These are phyloP conservation scores for Trichoderma pleuroti DNA, from an alignment of 2,329 filamentous ascomycete genomes.

Conservation along the genomic window DNA sequence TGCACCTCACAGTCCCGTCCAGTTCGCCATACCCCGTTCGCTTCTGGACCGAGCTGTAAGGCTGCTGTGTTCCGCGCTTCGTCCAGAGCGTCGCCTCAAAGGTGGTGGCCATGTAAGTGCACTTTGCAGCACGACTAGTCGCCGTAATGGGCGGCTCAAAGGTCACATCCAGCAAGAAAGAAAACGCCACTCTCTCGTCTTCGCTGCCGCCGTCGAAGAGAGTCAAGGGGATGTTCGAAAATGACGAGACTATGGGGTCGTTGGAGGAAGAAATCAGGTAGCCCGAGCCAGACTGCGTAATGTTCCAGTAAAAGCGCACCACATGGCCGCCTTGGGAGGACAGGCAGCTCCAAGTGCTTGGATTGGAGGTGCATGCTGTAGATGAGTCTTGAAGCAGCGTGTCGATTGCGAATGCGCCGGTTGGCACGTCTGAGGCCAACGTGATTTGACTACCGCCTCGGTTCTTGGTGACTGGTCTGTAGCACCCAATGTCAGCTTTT, in stretches of 20 bases:
- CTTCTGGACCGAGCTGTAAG: not conserved
- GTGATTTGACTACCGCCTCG: not conserved
- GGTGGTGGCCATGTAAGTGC: slow-evolving; percentile 55
- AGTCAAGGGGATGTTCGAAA: slow-evolving; percentile 49
- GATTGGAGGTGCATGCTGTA: slow-evolving; percentile 56
- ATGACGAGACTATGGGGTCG: slow-evolving; percentile 55
- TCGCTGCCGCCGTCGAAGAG: slow-evolving; percentile 45
- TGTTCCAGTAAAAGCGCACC: slow-evolving; percentile 60
- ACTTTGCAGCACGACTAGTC: slow-evolving; percentile 47
- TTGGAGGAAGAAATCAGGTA: slow-evolving; percentile 54
- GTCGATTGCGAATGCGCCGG: slow-evolving; percentile 59
- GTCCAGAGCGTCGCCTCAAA: slow-evolving; percentile 61
- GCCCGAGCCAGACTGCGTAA: slow-evolving; percentile 40
- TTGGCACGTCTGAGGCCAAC: slow-evolving; percentile 45
- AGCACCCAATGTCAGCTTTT: not conserved
- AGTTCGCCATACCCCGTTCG: slow-evolving; percentile 29
- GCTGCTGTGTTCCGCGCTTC: slow-evolving; percentile 26
- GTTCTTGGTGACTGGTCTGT: not conserved
- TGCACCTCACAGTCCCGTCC: too few relatives aligned
- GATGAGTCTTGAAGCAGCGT: slow-evolving; percentile 53
- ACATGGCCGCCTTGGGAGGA: slow-evolving; percentile 46
- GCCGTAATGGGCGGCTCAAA: slow-evolving; percentile 48
- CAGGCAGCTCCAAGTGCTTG: slow-evolving; percentile 60
- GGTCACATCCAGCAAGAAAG: slow-evolving; percentile 48
- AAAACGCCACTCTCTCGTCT: slow-evolving; percentile 57